Base-by-base conservation (phyloP, 805 yeast species). In the Zygosaccharomyces lentus region DNA sequence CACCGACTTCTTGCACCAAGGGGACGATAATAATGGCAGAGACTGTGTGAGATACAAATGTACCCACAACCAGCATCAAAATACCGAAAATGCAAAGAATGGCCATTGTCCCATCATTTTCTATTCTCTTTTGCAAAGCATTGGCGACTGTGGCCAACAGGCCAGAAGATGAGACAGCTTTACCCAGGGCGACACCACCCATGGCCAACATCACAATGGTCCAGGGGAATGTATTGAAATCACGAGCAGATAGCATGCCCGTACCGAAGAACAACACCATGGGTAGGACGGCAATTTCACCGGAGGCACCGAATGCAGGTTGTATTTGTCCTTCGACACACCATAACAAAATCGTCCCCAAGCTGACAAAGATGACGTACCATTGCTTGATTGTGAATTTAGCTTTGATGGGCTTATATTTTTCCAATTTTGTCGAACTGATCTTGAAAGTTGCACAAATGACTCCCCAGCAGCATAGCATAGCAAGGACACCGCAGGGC, bases 171-270 rank as follows among this genome's bases (percentile, higher is more conserved):
- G 95, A 81, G 3, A 91, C 97, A 0, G 96, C 96, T 59, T 86
- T 86, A 54, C 99, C 99, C 41, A 91, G 73, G 1, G 96, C 93
- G 44, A 91, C 76, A 55, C 98, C 97, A 32, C 99, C 99, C 98
- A 91, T 91, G 9, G 98, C 97, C 50, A 91, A 73, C 37, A 90
- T 80, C 17, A 93, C 95, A 59, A 93, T 91, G 4, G 95, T 85
- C 99, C 99, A 91, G 24, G 96, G 87, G 67, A 91, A 91, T 62
- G 87, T 86, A 67, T 91, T 90, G 63, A 91, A 83, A 64, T 93
- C 98, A 37, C 87, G 86, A 1, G 90, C 81, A 4, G 86, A 75
- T 50, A 91, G 69, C 27, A 90, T 64, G 1, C 96, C 96, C 0
- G 96, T 79, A 13, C 96, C 98, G 62, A 91, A 91, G 61, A 93